Base-by-base conservation (phyloP, 495 filamentous ascomycete genomes). In the Clohesyomyces aquaticus region DNA sequence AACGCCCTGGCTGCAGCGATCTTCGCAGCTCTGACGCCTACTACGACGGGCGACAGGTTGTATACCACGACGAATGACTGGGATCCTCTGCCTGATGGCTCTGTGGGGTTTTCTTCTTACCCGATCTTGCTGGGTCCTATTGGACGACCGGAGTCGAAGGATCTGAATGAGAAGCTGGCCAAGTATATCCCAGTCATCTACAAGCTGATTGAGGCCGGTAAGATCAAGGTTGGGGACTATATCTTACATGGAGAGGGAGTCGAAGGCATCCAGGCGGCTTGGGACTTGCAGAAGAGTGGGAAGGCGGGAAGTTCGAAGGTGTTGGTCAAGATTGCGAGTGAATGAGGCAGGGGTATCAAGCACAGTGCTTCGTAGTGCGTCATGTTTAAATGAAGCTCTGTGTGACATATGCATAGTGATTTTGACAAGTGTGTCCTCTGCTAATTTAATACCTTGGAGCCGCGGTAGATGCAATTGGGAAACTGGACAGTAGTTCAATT, bases 61-160 rank as follows among this genome's bases (percentile, higher is more conserved):
- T 78, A 78, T 55, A 53, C 74, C 3, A 79, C 78, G 0, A 77
- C 73, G 1, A 75, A 79, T 69, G 77, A 77, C 51, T 79, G 77
- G 80, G 78, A 66, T 12, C 43, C 51, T 28, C 16, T 55, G 21
- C 63, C 60, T 18, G 35, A 63, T 1, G 60, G 4, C 8, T 45
- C 59, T 1, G 16, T 22, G 10, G 60, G 60, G 8, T 63, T 63
- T 41, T 48, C 23, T 6, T 38, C 55, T 1, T 25, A 11, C 0
- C 21, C 38, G 0, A 46, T 61, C 28, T 25, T 6, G 23, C 32
- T 67, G 8, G 64, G 64, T 21, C 57, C 58, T 2, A 62, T 67
- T 35, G 64, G 64, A 23, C 57, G 57, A 16, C 64, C 64, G 6
- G 64, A 62, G 6, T 50, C 50, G 1, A 35, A 14, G 28, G 58